Conservation (phyloP, 2,329 filamentous ascomycete genomes). For the Exophiala calicioides region DNA sequence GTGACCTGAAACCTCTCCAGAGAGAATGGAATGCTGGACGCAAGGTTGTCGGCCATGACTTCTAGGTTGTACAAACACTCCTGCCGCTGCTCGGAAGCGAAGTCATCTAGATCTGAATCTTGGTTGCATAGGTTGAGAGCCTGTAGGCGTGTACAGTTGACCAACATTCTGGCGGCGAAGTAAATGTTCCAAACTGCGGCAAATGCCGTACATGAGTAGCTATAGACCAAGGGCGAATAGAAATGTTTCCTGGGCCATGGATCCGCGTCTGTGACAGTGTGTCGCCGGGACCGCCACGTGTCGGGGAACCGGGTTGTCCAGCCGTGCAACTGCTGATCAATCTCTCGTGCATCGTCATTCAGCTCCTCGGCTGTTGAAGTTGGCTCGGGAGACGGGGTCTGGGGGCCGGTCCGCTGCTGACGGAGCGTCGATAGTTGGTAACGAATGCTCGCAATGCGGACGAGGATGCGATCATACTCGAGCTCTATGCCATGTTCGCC, state of each 20-base stretch:
- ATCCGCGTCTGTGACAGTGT: conserved; percentile 14
- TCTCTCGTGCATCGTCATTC: conserved; percentile 2
- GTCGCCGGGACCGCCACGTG: conserved; percentile 2
- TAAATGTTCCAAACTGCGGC: conserved; percentile 32
- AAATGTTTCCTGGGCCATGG: conserved; percentile 23
- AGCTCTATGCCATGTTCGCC: conserved; percentile 33
- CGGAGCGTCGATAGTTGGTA: conserved; percentile 5
- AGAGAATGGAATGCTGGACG: conserved; percentile 12
- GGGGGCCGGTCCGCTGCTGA: neutral
- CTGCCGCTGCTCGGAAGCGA: too few species aligned
- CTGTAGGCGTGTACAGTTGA: conserved; percentile 30
- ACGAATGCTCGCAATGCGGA: conserved; percentile 28
- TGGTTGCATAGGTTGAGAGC: conserved; percentile 15
- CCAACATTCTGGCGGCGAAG: conserved; percentile 30
- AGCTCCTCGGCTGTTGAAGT: conserved; percentile 1
- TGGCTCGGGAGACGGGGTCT: too few species aligned
- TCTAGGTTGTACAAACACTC: neutral
- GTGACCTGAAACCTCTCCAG: conserved; percentile 6
- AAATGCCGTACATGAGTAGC: conserved; percentile 25
- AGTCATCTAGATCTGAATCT: neutral
- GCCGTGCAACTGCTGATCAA: conserved; percentile 10
- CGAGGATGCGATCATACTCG: conserved; percentile 33
- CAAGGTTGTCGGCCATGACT: conserved; percentile 11
- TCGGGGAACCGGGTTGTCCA: conserved; percentile 8
- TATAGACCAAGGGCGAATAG: conserved; percentile 30